Evolutionary conservation across 2,329 filamentous ascomycete genomes (phyloP).

Genomic region (Fusarium sp.): DNA sequence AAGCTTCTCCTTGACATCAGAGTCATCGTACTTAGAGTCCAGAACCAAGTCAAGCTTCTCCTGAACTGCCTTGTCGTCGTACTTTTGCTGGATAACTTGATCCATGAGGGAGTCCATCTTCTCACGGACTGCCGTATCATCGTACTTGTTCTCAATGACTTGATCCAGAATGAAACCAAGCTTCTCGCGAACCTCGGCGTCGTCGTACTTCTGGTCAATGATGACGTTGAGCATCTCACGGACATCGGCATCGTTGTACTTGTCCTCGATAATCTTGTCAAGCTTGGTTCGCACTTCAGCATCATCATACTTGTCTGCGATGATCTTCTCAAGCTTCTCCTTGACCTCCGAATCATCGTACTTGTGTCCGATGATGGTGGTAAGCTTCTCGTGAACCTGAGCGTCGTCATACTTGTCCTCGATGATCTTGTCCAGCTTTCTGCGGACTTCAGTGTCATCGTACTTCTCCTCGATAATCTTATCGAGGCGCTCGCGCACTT

Average conservation of each 20-base stretch:
- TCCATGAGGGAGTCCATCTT: conserved; percentile 17
- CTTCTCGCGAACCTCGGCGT: conserved; percentile 43
- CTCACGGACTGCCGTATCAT: conserved; percentile 47
- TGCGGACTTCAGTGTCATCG: conserved; percentile 59
- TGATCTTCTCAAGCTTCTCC: conserved; percentile 56
- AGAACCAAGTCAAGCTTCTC: conserved; percentile 56
- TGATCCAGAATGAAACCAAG: conserved; percentile 27
- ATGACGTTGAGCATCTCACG: conserved; percentile 48
- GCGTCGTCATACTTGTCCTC: conserved; percentile 47
- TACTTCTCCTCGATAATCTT: conserved; percentile 63
- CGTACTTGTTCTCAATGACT: conserved; percentile 44
- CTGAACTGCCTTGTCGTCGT: conserved; percentile 61
- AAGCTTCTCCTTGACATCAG: conserved; percentile 47
- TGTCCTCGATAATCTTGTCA: conserved; percentile 52
- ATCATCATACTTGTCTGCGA: conserved; percentile 73
- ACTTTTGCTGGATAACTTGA: conserved; percentile 49
- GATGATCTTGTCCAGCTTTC: conserved; percentile 64
- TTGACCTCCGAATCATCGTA: conserved; percentile 64
- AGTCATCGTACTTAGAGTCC: conserved; percentile 49
- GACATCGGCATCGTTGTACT: conserved; percentile 42
- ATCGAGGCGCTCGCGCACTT: conserved; percentile 46
- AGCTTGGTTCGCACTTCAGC: conserved; percentile 61
- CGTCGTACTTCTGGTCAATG: conserved; percentile 45
- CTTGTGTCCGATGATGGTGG: conserved; percentile 58
- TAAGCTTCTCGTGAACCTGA: conserved; percentile 46